These are phyloP conservation scores for Alternaria arbusti DNA, from an alignment of 2,329 filamentous ascomycete species.

Conservation along the genomic window DNA sequence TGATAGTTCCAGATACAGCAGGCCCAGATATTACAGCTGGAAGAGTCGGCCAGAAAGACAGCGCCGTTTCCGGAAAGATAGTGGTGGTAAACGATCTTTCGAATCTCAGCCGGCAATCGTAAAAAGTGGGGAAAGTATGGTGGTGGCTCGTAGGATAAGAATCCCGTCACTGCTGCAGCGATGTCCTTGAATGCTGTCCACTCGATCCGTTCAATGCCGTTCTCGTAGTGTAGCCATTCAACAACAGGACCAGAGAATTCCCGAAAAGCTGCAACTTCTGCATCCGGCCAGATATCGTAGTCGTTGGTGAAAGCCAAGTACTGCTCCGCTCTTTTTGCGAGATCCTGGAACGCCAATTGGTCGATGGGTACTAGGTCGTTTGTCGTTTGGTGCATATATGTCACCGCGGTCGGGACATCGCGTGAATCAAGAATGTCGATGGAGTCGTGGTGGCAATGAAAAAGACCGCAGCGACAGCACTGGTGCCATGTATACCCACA, in stretches of 20 bases:
- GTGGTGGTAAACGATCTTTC: neutral
- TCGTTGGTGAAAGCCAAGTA: neutral
- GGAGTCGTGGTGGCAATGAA: too few relatives aligned
- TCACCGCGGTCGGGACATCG: neutral
- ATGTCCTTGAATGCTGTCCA: neutral
- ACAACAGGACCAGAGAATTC: neutral
- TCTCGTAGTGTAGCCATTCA: neutral
- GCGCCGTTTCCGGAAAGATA: neutral
- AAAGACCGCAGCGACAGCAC: too few relatives aligned
- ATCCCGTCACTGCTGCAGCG: neutral
- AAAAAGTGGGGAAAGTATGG: neutral
- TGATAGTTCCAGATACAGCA: too few relatives aligned
- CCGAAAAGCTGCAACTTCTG: neutral
- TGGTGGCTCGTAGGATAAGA: neutral
- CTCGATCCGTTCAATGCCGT: neutral
- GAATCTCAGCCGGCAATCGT: neutral
- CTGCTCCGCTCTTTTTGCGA: neutral
- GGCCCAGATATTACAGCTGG: too few relatives aligned
- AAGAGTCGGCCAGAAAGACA: neutral
- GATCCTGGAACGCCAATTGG: neutral
- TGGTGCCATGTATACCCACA: too few relatives aligned
- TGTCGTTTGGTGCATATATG: neutral
- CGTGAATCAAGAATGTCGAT: neutral
- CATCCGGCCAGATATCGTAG: neutral
- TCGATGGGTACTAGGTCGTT: neutral